phyloP scores from a whole-genome alignment of 176 grass and related monocot species.

The Oryza longistaminata region DNA sequence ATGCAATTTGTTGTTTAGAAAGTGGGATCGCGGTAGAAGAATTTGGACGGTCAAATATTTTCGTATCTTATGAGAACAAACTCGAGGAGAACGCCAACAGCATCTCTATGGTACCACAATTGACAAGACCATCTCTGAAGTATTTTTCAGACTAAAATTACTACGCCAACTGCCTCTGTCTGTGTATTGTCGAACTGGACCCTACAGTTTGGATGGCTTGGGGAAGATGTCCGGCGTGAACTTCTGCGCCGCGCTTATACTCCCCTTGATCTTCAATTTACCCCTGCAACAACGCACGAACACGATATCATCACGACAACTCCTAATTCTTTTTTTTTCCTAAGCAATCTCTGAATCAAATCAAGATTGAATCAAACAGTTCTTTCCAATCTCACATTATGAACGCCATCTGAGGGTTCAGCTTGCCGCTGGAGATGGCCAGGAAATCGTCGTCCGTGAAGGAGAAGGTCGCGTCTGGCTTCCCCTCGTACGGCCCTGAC shows the following conservation, averaged over 20 bases:
- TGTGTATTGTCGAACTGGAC: neutral
- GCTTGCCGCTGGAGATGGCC: constrained; percentile 64
- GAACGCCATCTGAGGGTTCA: constrained; percentile 88
- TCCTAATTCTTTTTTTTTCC: neutral
- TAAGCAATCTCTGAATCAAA: neutral
- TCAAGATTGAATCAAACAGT: neutral
- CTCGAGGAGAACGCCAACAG: too few relatives aligned
- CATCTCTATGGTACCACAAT: too few relatives aligned
- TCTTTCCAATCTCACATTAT: constrained; percentile 40
- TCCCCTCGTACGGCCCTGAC: constrained; percentile 70
- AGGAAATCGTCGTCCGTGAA: constrained; percentile 90
- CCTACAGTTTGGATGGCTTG: constrained; percentile 78
- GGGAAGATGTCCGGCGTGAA: constrained; percentile 96
- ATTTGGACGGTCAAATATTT: too few relatives aligned
- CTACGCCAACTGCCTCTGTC: neutral
- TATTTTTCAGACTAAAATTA: too few relatives aligned
- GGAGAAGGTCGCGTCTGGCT: constrained; percentile 81
- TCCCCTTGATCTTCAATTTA: constrained; percentile 87
- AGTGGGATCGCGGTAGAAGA: too few relatives aligned
- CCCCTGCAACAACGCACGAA: neutral
- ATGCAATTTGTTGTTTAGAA: too few relatives aligned
- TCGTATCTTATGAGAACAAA: too few relatives aligned
- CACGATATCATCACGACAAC: neutral
- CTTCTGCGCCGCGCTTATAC: constrained; percentile 76
- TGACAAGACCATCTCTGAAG: neutral